Evolutionary conservation across 2,329 filamentous ascomycete genomes (phyloP), one percentile per base, ranked within the genome.

Genomic region (Fonsecaea erecta): DNA sequence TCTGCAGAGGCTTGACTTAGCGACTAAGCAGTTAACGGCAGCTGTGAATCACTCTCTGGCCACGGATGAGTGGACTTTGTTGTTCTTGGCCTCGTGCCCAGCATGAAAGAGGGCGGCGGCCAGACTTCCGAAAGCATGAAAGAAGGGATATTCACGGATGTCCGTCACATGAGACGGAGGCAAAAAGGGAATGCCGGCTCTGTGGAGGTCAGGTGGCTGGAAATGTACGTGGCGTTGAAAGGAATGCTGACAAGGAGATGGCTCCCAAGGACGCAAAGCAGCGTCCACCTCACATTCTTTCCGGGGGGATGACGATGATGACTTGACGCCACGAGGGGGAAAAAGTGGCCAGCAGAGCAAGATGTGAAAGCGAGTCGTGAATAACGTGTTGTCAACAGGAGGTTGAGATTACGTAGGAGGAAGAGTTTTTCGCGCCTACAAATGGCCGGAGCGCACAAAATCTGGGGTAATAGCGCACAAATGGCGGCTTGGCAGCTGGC

Each of bases 11-110:
- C 64, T 65, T 24, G 21, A 48, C 8, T 48, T 65, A 60, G 62
- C 62, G 35, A 64, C 67, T 69, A 69, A 67, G 64, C 67, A 63
- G 64, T 68, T 67, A 69, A 69, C 67, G 64, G 67, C 60, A 69
- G 35, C 65, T 61, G 60, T 69, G 67, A 69, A 56, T 69, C 67
- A 67, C 55, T 14, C 55, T 14, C 24, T 30, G 43, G 21, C 28
- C 32, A 30, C 51, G 14, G 57, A 34, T 60, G 52, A 14, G 57
- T 60, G 40, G 37, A 55, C 56, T 53, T 52, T n/a, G n/a, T 60
- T 65, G 37, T 18, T 40, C 8, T 43, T 34, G 21, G 51, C 12
- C 24, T 16, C 26, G 2, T 24, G 3, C 43, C 18, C 7, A 14
- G 21, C 2, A 21, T 48, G 5, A 24, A 48, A 24, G 43, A 48